phyloP scores from a whole-genome alignment of 768 basidiomycete species.

The Coprinopsis sp. region DNA sequence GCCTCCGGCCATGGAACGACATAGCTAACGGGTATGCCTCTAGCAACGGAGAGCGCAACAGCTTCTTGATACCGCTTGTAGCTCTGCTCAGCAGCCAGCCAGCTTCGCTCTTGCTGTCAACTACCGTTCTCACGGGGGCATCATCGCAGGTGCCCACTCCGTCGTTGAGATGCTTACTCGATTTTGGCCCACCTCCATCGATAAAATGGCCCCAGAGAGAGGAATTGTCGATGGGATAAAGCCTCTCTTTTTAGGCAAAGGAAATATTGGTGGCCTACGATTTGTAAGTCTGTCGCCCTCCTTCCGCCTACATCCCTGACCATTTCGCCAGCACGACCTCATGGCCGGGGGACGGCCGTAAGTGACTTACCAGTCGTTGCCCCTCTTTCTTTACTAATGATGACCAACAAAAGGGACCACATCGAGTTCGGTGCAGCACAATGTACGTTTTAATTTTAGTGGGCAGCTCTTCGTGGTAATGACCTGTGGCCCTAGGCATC shows the following conservation, averaged over 20 bases:
- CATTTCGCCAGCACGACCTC: conserved; percentile 45
- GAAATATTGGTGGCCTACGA: conserved; percentile 38
- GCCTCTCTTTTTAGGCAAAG: conserved; percentile 55
- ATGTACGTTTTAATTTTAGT: conserved; percentile 33
- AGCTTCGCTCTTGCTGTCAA: conserved; percentile 59
- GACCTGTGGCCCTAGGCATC: conserved; percentile 41
- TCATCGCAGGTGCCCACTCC: conserved; percentile 63
- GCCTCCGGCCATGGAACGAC: neutral
- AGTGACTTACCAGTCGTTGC: conserved; percentile 14
- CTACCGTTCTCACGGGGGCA: conserved; percentile 69
- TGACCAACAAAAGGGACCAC: conserved; percentile 33
- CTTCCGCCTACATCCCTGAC: neutral
- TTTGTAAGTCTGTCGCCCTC: conserved; percentile 25
- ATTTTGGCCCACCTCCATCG: conserved; percentile 67
- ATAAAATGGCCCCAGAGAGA: conserved; percentile 49
- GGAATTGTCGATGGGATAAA: conserved; percentile 53
- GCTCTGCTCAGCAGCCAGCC: conserved; percentile 12
- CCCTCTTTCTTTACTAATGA: no score
- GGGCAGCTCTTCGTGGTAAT: neutral
- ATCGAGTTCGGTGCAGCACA: conserved; percentile 68
- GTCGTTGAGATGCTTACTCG: conserved; percentile 54
- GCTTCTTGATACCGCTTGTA: neutral
- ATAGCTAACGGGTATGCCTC: neutral
- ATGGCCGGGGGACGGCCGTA: conserved; percentile 47
- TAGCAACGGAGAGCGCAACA: conserved; percentile 5